Evolutionary conservation across 2,329 filamentous ascomycete species (phyloP).

Genomic region (Fusarium sp.): DNA sequence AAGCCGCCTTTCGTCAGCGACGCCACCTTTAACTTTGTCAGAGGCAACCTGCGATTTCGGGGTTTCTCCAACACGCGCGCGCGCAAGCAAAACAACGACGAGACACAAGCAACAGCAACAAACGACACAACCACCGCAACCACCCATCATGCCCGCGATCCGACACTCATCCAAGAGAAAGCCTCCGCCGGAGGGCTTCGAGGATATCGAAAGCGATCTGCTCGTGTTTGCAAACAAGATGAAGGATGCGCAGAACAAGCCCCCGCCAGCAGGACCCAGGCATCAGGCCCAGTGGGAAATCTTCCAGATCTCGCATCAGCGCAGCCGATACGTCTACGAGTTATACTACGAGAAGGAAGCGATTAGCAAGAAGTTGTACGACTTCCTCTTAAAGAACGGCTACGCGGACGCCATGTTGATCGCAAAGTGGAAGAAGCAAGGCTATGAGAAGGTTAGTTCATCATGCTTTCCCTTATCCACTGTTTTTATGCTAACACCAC

Average conservation of each 20-base stretch:
- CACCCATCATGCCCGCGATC: conserved; percentile 76
- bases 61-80: conserved; percentile 1
- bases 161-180: conserved; percentile 82
- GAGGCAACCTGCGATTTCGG: conserved; percentile 12
- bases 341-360: conserved; percentile 98
- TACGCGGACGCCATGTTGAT: conserved; percentile 97
- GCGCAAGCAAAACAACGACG: not conserved
- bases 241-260: conserved; percentile 94
- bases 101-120: not conserved
- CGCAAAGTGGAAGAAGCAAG: conserved; percentile 99
- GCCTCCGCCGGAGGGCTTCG: conserved; percentile 86
- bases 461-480: not conserved
- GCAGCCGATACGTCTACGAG: conserved; percentile 94
- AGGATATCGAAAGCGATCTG: conserved; percentile 88
- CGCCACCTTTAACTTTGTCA: conserved; percentile 7
- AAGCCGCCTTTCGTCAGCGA: conserved; percentile 40
- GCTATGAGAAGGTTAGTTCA: conserved; percentile 88
- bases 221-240: conserved; percentile 90
- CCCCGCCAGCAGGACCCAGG: conserved; percentile 81
- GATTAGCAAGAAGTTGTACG: conserved; percentile 91
- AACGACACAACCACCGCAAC: conserved; percentile 1
- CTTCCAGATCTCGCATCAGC: conserved; percentile 96
- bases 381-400: conserved; percentile 95
- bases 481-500: conserved; percentile 38
- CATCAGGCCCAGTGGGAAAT: conserved; percentile 97